phyloP scores from a whole-genome alignment of 23 red algal genomes.

The Cyanidioschyzon merolae region DNA sequence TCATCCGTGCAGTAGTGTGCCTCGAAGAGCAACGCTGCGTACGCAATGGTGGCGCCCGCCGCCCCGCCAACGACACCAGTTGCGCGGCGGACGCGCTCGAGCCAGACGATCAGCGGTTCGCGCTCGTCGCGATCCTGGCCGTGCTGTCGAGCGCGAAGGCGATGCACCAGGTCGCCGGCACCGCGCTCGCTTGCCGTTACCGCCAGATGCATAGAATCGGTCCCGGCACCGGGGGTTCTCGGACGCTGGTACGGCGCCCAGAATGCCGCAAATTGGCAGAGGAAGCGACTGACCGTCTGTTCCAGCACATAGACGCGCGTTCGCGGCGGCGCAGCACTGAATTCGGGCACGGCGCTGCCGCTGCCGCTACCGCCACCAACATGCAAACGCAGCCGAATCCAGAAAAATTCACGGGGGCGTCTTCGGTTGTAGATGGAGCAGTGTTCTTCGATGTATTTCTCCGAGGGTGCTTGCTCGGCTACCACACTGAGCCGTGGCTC shows the following conservation, averaged over 20 bases:
- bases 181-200: not conserved
- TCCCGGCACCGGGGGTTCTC: not conserved
- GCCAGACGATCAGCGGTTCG: not conserved
- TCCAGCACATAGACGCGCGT: not conserved
- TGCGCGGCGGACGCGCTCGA: not conserved
- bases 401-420: conserved; percentile 26
- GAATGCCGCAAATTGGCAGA: not conserved
- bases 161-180: not conserved
- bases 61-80: not conserved
- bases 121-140: not conserved
- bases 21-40: conserved; percentile 17
- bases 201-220: conserved; percentile 2
- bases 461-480: not conserved
- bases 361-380: not conserved
- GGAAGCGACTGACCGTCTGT: not conserved
- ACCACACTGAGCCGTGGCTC: not conserved
- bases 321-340: not conserved
- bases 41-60: not conserved
- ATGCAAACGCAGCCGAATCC: conserved; percentile 16
- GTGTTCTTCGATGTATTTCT: conserved; percentile 34
- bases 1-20: conserved; percentile 32
- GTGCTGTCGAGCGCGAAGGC: not conserved
- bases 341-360: too few species aligned
- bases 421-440: conserved; percentile 24
- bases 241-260: not conserved